These are phyloP conservation scores for Candida manassasensis DNA, from an alignment of 805 yeast genomes.

Conservation along the genomic window DNA sequence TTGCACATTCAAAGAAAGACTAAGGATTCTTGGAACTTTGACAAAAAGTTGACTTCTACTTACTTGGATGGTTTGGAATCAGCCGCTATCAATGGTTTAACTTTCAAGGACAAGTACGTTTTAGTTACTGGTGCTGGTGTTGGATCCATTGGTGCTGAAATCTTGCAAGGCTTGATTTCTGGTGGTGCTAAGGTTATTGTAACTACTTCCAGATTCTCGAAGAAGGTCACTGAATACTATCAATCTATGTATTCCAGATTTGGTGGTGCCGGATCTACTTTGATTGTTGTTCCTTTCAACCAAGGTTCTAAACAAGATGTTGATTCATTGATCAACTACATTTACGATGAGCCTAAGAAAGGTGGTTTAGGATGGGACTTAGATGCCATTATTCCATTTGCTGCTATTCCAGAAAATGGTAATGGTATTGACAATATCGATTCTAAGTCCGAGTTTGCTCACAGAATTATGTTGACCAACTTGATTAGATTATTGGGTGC, in stretches of 20 bases:
- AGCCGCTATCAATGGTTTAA: constrained; percentile 91
- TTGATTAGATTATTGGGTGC: constrained; percentile 87
- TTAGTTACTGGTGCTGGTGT: constrained; percentile 98
- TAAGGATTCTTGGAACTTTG: constrained; percentile 80
- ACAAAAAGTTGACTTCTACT: constrained; percentile 65
- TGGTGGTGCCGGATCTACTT: constrained; percentile 89
- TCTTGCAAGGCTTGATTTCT: constrained; percentile 86
- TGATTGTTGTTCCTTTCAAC: constrained; percentile 97
- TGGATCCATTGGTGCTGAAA: constrained; percentile 97
- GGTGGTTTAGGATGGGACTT: constrained; percentile 98
- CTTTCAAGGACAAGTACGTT: constrained; percentile 84
- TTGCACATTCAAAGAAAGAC: constrained; percentile 82
- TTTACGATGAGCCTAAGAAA: constrained; percentile 75
- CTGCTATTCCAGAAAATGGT: constrained; percentile 99
- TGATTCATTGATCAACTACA: constrained; percentile 75
- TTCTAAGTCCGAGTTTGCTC: constrained; percentile 95
- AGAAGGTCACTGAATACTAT: constrained; percentile 91
- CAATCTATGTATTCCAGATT: constrained; percentile 88
- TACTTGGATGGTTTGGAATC: constrained; percentile 88
- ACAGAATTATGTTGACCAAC: constrained; percentile 97
- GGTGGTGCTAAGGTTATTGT: constrained; percentile 98
- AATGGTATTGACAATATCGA: constrained; percentile 89
- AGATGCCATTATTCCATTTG: constrained; percentile 94
- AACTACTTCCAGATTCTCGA: constrained; percentile 93
- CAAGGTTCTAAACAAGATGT: constrained; percentile 97